These are phyloP conservation scores for Beauveria sp. DNA, from an alignment of 2,329 filamentous ascomycete genomes.

Conservation along the genomic window DNA sequence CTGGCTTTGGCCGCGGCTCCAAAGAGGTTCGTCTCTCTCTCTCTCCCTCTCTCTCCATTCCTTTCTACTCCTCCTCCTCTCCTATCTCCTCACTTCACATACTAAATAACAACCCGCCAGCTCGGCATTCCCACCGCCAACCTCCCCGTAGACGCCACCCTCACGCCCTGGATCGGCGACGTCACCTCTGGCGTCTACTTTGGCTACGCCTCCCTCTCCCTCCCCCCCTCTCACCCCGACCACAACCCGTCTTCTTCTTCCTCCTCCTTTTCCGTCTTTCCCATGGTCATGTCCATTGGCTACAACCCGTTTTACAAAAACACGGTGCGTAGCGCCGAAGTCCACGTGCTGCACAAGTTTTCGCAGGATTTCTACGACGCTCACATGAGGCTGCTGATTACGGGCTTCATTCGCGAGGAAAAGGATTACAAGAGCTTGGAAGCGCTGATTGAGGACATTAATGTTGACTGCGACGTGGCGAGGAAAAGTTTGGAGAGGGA, in stretches of 20 bases:
- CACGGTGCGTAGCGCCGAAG: constrained; percentile 75
- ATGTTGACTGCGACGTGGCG: constrained; percentile 79
- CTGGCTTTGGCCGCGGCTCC: constrained; percentile 87
- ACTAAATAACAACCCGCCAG: constrained; percentile 30
- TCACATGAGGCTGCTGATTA: constrained; percentile 68
- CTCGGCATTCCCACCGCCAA: constrained; percentile 97
- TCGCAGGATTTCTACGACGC: constrained; percentile 75
- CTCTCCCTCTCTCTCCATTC: not conserved
- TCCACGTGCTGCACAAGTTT: constrained; percentile 79
- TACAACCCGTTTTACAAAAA: constrained; percentile 99
- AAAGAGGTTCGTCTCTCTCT: constrained; percentile 59
- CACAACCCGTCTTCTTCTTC: constrained; percentile 12
- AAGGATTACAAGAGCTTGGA: constrained; percentile 81
- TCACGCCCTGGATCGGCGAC: constrained; percentile 52
- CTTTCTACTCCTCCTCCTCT: too few species aligned
- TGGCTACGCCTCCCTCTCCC: constrained; percentile 72
- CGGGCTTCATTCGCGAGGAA: constrained; percentile 86
- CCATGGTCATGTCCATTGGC: constrained; percentile 89
- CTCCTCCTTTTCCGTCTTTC: constrained; percentile 47
- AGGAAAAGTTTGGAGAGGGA: constrained; percentile 60
- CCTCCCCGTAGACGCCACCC: constrained; percentile 62
- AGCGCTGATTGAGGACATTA: constrained; percentile 80
- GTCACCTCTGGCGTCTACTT: constrained; percentile 83
- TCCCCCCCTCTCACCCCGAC: constrained; percentile 42
- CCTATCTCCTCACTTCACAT: not conserved